Conservation (phyloP, 345 rosid species). For the Sisymbrium altissimum region DNA sequence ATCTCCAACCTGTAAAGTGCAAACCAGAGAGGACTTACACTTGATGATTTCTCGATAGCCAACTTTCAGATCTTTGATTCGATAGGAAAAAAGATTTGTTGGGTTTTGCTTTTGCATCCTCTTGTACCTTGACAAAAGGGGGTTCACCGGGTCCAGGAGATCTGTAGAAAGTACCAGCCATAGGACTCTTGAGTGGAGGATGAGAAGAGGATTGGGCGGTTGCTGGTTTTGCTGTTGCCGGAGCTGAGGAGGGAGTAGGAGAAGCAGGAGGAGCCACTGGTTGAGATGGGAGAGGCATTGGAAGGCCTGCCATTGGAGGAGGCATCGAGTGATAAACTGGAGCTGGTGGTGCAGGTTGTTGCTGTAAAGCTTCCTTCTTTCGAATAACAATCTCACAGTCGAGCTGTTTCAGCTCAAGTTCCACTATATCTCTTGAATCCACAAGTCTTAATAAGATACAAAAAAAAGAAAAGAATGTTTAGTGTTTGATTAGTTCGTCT, state of each 20-base stretch:
- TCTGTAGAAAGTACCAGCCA: slow-evolving; percentile 96
- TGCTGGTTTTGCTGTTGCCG: slow-evolving; percentile 44
- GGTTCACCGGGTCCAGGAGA: slow-evolving; percentile 90
- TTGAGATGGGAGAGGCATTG: slow-evolving; percentile 43
- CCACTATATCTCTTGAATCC: slow-evolving; percentile 83
- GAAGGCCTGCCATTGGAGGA: slow-evolving; percentile 41
- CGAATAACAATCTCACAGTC: slow-evolving; percentile 79
- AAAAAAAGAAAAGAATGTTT: background rate
- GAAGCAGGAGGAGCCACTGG: slow-evolving; percentile 41
- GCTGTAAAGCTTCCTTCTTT: slow-evolving; percentile 86
- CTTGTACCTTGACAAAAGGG: slow-evolving; percentile 76
- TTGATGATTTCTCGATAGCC: background rate
- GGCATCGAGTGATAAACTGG: slow-evolving; percentile 42
- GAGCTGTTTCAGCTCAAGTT: slow-evolving; percentile 79
- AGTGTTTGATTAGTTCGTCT: background rate
- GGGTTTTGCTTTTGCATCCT: background rate
- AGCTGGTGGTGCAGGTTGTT: slow-evolving; percentile 33
- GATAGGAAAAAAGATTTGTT: background rate
- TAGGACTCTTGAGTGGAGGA: slow-evolving; percentile 75
- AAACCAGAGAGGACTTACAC: background rate
- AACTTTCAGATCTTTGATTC: background rate
- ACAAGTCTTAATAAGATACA: slow-evolving; percentile 58
- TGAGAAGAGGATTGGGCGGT: slow-evolving; percentile 47
- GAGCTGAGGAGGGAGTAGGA: slow-evolving; percentile 36
- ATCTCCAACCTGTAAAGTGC: slow-evolving; percentile 69